Conservation (phyloP, 2,329 filamentous ascomycete species). For the Pseudopyrenochaeta lycopersici region DNA sequence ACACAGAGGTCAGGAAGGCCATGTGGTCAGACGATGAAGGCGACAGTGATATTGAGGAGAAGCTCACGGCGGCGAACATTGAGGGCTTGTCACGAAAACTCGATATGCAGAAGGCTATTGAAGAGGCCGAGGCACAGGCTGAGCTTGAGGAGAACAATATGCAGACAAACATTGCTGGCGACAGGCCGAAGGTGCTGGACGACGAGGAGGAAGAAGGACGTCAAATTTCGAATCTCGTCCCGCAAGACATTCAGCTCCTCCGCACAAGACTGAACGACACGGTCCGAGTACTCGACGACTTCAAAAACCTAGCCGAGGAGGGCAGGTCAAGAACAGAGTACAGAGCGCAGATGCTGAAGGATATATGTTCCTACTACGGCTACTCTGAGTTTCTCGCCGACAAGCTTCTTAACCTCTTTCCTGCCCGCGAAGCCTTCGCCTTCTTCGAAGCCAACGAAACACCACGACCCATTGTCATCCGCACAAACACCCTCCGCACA, state of each 20-base stretch:
- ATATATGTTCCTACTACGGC: constrained; percentile 96
- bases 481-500: constrained; percentile 91
- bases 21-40: constrained; percentile 99
- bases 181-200: constrained; percentile 69
- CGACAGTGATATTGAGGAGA: constrained; percentile 87
- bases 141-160: constrained; percentile 86
- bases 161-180: constrained; percentile 89
- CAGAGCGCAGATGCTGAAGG: constrained; percentile 83
- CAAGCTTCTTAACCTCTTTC: constrained; percentile 93
- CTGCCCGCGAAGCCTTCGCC: constrained; percentile 91
- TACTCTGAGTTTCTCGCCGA: constrained; percentile 95
- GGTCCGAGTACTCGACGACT: constrained; percentile 88
- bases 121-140: constrained; percentile 82
- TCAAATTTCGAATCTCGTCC: constrained; percentile 68
- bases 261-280: constrained; percentile 91
- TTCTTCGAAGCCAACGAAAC: constrained; percentile 99
- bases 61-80: constrained; percentile 94
- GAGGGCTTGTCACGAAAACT: constrained; percentile 87
- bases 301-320: constrained; percentile 80
- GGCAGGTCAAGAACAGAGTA: constrained; percentile 88
- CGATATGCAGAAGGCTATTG: constrained; percentile 77
- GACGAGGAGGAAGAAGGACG: constrained; percentile 68
- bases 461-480: constrained; percentile 89
- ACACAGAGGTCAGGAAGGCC: constrained; percentile 60
- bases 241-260: constrained; percentile 86